Base-by-base conservation (phyloP, 495 filamentous ascomycete genomes). In the Hypomontagnella monticulosa region DNA sequence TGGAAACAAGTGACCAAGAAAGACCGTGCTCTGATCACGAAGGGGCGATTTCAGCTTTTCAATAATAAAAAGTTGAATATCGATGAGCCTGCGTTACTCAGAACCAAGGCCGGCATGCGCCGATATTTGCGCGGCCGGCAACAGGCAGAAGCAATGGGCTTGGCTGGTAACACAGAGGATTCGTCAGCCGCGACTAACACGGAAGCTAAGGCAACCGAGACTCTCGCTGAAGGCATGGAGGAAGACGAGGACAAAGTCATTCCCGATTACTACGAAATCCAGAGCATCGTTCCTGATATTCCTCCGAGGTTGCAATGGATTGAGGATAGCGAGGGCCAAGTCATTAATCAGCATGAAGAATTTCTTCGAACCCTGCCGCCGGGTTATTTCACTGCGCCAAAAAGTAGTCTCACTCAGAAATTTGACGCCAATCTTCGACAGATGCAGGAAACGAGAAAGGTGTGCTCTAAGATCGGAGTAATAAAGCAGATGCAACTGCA, bases 401-500 rank as follows among this genome's bases (percentile, higher is more conserved):
- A 89, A 27, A 92, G 93, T 72, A 81, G 78, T 44, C 73, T 99
- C 20, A 85, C 90, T n/a, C 82, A 82, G 50, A 93, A 88, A 73
- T 85, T 99, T 71, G 91, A 96, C 61, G 87, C 87, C 50, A 99
- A 99, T 68, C 90, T 98, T 80, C 85, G 86, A 37, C 93, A 97
- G 71, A 93, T 98, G 88, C 95, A 99, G 75, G 94, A 97, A 59
- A 98, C 95, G 0, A 83, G 96, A 67, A 98, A 97, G 74, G 84
- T 99, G 9, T 96, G 91, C 73, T 93, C 93, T 2, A 98, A 98
- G 76, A 93, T 98, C 71, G 88, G 91, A 27, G 90, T 99, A 59
- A 93, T 99, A 73, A 99, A 98, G 82, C 95, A 99, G 80, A 99
- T 99, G 95, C 96, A 98, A 74, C 81, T 97, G 30, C 96, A 99